Base-by-base conservation (phyloP, 345 rosid genomes). In the Tarenaya hassleriana region DNA sequence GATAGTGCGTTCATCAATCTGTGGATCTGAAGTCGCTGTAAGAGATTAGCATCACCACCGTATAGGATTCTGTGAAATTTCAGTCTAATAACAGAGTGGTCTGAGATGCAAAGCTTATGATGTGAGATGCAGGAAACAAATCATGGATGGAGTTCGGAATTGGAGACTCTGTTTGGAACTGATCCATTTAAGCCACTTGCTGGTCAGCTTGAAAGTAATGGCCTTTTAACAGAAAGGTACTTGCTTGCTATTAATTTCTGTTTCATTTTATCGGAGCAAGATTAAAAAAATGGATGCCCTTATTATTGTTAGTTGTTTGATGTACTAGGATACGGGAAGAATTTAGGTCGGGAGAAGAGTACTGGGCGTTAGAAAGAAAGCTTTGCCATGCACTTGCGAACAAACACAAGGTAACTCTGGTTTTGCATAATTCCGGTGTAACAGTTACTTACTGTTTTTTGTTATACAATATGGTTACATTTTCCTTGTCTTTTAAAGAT, bases 291-390 rank as follows among this genome's bases (percentile, higher is more conserved):
- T 12, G 44, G 41, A 29, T 10, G 18, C 21, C 27, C 37, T 61
- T 17, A 77, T 7, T 16, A 24, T 33, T 55, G 0, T 27, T 18
- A 34, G 20, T 50, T 70, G 21, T 49, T 42, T n/a, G 14, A 54
- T 54, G 56, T 40, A 34, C 60, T 51, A 91, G 95, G 73, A 79
- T 84, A 56, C 68, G 33, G 12, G 77, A 80, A 66, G 95, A 91
- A 72, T 62, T 91, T 47, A 72, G 53, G 52, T 60, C 37, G 11
- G 98, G 98, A 55, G 73, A 72, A 55, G 98, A 82, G 73, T 91
- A 80, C 48, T 91, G 96, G 98, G 69, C 80, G 55, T 61, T 91
- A 50, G 98, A 91, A 70, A 82, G 98, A 77, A 77, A 76, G 73
- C 92, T 87, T 20, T 87, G 98, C 60, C 62, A 60, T 66, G 84